Conservation (phyloP, 2,329 filamentous ascomycete species). For the Fusarium sp. region DNA sequence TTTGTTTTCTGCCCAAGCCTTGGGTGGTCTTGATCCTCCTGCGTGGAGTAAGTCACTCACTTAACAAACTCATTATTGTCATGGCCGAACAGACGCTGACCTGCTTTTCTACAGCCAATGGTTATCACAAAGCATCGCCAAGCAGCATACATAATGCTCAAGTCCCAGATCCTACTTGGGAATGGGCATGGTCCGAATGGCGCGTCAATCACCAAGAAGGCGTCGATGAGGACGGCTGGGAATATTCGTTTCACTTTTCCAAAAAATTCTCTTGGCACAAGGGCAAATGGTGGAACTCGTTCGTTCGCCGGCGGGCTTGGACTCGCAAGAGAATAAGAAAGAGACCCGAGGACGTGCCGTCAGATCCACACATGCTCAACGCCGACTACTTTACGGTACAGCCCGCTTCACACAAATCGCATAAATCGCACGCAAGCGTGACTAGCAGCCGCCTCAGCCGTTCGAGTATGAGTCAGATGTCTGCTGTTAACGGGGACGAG, state of each 20-base stretch:
- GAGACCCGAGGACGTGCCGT: constrained; percentile 59
- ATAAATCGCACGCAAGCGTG: constrained; percentile 54
- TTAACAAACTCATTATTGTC: not conserved
- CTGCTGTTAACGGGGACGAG: constrained; percentile 64
- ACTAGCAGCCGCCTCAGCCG: constrained; percentile 55
- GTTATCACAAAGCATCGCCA: constrained; percentile 71
- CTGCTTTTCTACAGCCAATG: constrained; percentile 67
- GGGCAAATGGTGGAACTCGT: constrained; percentile 93
- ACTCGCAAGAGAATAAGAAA: constrained; percentile 82
- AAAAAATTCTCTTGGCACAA: constrained; percentile 87
- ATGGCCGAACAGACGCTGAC: constrained; percentile 21
- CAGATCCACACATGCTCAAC: constrained; percentile 77
- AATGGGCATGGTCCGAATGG: constrained; percentile 84
- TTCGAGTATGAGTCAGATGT: constrained; percentile 56
- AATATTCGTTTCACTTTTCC: constrained; percentile 92
- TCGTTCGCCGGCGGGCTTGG: constrained; percentile 92
- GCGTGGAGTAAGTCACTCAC: constrained; percentile 75
- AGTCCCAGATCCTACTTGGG: constrained; percentile 94
- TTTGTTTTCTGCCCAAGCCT: constrained; percentile 88
- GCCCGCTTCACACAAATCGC: constrained; percentile 62
- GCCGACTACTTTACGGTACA: constrained; percentile 86
- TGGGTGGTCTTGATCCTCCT: constrained; percentile 87
- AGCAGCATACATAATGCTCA: constrained; percentile 87
- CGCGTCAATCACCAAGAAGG: constrained; percentile 79
- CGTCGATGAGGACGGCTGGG: constrained; percentile 90